A percentile compares a stretch with the other conserved stretches of the same genome.
phyloP scores from a whole-genome alignment of 176 grass and related monocot genomes.

The Zoysia japonica region DNA sequence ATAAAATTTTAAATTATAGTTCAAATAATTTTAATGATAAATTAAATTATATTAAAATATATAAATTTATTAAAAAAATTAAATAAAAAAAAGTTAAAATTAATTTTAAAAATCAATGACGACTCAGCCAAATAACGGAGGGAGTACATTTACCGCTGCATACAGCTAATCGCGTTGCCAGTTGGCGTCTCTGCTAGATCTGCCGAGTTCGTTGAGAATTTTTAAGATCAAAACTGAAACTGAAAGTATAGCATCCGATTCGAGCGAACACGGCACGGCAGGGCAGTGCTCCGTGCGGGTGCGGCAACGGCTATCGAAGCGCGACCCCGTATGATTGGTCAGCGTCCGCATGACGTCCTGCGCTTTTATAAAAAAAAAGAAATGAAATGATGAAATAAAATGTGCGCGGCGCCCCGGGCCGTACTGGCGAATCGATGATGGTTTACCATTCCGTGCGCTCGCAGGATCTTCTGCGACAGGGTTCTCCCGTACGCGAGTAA shows the following conservation, averaged over 20 bases:
- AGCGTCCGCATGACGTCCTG: not conserved
- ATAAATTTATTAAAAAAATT: too few relatives aligned
- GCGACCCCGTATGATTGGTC: slow-evolving; percentile 30
- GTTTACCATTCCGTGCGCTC: not conserved
- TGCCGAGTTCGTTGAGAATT: not conserved
- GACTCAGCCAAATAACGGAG: too few relatives aligned
- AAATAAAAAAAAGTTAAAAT: too few relatives aligned
- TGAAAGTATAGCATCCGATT: not conserved
- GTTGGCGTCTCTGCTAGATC: not conserved
- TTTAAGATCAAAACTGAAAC: not conserved
- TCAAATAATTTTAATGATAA: too few relatives aligned
- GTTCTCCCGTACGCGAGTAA: not conserved
- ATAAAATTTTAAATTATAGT: too few relatives aligned
- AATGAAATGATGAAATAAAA: not conserved
- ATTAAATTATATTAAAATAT: too few relatives aligned
- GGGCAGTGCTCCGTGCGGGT: too few relatives aligned
- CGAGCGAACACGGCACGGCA: slow-evolving; percentile 8
- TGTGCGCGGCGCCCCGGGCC: not conserved
- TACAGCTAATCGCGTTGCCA: not conserved
- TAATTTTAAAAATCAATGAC: too few relatives aligned
- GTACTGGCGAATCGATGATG: not conserved
- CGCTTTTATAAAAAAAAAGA: not conserved
- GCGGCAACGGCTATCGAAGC: not conserved
- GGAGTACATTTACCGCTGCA: not conserved
- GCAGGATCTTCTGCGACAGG: slow-evolving; percentile 22